Percentiles rank a stretch among this genome's conserved stretches.
Conservation (phyloP, 192 early-diverging fungal genomes). For the Backusella morwellensis region DNA sequence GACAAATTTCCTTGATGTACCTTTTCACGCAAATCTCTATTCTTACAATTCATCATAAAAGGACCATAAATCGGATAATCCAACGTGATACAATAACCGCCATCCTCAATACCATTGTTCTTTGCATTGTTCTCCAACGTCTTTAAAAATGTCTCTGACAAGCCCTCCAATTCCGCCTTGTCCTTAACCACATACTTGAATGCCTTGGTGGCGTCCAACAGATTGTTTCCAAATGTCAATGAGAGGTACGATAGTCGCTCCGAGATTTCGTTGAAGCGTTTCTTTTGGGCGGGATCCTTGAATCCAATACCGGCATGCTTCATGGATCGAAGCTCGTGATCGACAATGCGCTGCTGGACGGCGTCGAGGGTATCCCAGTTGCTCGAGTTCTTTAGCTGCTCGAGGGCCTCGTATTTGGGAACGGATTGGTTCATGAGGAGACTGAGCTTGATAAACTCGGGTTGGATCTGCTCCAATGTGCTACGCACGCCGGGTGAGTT, state of each 20-base stretch:
- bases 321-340: constrained; percentile 48
- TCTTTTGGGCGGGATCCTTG: constrained; percentile 36
- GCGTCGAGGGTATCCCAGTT: constrained; percentile 38
- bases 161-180: constrained; percentile 40
- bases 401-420: constrained; percentile 51
- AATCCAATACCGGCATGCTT: constrained; percentile 49
- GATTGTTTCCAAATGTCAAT: constrained; percentile 49
- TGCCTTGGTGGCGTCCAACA: constrained; percentile 55
- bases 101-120: constrained; percentile 32
- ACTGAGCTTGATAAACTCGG: constrained; percentile 45
- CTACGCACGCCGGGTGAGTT: constrained; percentile 49
- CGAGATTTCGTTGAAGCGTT: constrained; percentile 50
- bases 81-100: constrained; percentile 53
- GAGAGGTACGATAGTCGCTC: constrained; percentile 49
- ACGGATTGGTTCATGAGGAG: constrained; percentile 55
- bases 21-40: constrained; percentile 49
- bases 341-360: constrained; percentile 53
- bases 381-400: constrained; percentile 34
- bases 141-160: constrained; percentile 41
- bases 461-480: constrained; percentile 50
- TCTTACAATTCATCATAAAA: constrained; percentile 57
- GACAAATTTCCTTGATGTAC: constrained; percentile 14
- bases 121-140: constrained; percentile 44
- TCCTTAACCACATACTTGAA: constrained; percentile 45
- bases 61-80: constrained; percentile 51